Percentiles rank a stretch among this genome's conserved stretches.
Conservation (phyloP, 345 rosid genomes). For the Gossypium anomalum region DNA sequence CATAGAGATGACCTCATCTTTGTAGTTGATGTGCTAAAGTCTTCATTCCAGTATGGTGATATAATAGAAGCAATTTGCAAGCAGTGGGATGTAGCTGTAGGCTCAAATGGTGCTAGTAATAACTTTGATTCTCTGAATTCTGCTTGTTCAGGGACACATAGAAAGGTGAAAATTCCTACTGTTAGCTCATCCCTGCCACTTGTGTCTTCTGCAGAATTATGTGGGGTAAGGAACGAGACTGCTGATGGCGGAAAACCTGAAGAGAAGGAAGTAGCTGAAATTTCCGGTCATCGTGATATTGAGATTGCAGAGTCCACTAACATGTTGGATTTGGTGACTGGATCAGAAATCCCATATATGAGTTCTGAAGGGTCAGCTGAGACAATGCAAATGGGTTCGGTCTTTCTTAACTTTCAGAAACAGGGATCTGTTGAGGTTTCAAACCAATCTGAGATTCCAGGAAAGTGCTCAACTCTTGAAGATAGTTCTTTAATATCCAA, state of each 20-base stretch:
- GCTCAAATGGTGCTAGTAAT: constrained; percentile 33
- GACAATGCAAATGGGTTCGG: constrained; percentile 45
- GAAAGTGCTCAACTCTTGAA: constrained; percentile 17
- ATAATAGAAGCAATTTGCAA: constrained; percentile 58
- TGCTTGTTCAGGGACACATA: constrained; percentile 24
- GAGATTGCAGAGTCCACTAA: constrained; percentile 29
- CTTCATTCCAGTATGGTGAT: constrained; percentile 44
- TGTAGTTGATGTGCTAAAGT: constrained; percentile 61
- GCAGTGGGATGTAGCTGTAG: constrained; percentile 50
- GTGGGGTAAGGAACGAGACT: constrained; percentile 25
- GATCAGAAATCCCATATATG: constrained; percentile 33
- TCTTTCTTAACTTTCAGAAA: constrained; percentile 36
- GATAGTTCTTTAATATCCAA: constrained; percentile 29
- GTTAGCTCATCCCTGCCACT: constrained; percentile 14
- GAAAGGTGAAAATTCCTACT: constrained; percentile 32
- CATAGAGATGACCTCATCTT: constrained; percentile 51
- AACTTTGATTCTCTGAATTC: constrained; percentile 35
- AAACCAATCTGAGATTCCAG: constrained; percentile 27
- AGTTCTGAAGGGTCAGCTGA: constrained; percentile 65
- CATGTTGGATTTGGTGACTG: constrained; percentile 30
- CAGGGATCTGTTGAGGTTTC: constrained; percentile 28
- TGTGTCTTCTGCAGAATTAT: constrained; percentile 27
- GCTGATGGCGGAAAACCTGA: constrained; percentile 34
- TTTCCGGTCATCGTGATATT: constrained; percentile 29
- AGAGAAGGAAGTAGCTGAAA: constrained; percentile 37